A percentile compares a stretch with the other conserved stretches of the same genome.
These are phyloP conservation scores for Prunus dulcis DNA, from an alignment of 306 rosid species.

Conservation along the genomic window DNA sequence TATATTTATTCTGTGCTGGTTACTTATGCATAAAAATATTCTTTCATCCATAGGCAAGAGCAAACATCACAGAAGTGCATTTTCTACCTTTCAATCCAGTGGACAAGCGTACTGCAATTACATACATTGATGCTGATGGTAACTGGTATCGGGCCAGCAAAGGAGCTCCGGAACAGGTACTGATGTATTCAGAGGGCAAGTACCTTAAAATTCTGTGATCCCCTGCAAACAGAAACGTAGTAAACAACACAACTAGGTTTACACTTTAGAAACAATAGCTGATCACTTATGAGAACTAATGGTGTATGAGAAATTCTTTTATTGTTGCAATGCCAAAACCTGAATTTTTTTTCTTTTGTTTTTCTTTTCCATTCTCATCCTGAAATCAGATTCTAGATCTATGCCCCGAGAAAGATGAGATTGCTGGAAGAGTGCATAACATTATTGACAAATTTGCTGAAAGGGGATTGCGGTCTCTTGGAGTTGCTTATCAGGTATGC, in stretches of 20 bases:
- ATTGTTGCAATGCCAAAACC: constrained; percentile 5
- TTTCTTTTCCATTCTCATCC: constrained; percentile 7
- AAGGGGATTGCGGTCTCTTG: constrained; percentile 86
- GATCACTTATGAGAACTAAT: no score
- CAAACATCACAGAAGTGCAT: constrained; percentile 74
- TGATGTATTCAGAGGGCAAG: neutral
- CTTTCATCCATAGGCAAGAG: constrained; percentile 53
- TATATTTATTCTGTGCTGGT: constrained; percentile 15
- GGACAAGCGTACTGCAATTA: constrained; percentile 86
- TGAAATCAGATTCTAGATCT: constrained; percentile 60
- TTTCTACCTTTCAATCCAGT: constrained; percentile 89
- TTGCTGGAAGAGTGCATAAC: constrained; percentile 62
- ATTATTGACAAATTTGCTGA: constrained; percentile 86
- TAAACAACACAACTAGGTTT: neutral
- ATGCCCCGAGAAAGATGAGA: constrained; percentile 61
- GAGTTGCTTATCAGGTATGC: constrained; percentile 72
- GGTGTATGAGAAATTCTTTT: neutral
- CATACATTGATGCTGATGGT: constrained; percentile 64
- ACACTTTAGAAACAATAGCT: neutral
- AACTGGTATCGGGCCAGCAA: constrained; percentile 74
- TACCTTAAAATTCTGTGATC: neutral
- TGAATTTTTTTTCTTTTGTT: constrained; percentile 21
- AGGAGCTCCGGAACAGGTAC: constrained; percentile 95
- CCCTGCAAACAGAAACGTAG: neutral
- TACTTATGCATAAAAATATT: neutral